These are phyloP conservation scores for Entomortierella chlamydospora DNA, from an alignment of 192 early-diverging fungal genomes.

Conservation along the genomic window DNA sequence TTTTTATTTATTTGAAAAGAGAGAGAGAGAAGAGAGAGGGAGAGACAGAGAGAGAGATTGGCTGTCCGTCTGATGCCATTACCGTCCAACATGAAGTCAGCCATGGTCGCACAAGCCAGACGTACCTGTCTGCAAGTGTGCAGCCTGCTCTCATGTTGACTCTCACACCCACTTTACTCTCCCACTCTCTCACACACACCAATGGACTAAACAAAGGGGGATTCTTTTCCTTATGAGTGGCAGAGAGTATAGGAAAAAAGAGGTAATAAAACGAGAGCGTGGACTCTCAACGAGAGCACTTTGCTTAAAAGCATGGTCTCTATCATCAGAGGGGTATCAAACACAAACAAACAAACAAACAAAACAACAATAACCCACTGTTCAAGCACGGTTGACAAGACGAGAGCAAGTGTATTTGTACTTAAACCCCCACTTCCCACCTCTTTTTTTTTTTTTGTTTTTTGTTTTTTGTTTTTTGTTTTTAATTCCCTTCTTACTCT, in stretches of 20 bases:
- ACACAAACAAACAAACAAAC: not conserved
- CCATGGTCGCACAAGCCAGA: not conserved
- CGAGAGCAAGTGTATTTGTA: not conserved
- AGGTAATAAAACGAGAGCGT: not conserved
- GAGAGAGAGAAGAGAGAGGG: too few relatives aligned
- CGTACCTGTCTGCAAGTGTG: not conserved
- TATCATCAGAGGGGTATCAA: not conserved
- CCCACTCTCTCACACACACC: not conserved
- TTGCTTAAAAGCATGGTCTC: not conserved
- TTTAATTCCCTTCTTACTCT: not conserved
- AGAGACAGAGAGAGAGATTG: not conserved
- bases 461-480: not conserved
- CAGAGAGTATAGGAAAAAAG: not conserved
- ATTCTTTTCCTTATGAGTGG: not conserved
- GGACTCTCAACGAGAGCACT: too few relatives aligned
- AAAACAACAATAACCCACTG: not conserved
- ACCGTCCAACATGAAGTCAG: not conserved
- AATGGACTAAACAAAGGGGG: constrained; percentile 1
- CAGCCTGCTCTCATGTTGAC: not conserved
- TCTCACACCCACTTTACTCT: not conserved
- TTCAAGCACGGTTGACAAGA: constrained; percentile 1
- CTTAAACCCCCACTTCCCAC: constrained; percentile 4
- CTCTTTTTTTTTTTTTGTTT: not conserved
- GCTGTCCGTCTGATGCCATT: not conserved
- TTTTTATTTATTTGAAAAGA: not conserved